These are phyloP conservation scores for Phialocephala subalpina DNA, from an alignment of 2,329 filamentous ascomycete species.

Conservation along the genomic window DNA sequence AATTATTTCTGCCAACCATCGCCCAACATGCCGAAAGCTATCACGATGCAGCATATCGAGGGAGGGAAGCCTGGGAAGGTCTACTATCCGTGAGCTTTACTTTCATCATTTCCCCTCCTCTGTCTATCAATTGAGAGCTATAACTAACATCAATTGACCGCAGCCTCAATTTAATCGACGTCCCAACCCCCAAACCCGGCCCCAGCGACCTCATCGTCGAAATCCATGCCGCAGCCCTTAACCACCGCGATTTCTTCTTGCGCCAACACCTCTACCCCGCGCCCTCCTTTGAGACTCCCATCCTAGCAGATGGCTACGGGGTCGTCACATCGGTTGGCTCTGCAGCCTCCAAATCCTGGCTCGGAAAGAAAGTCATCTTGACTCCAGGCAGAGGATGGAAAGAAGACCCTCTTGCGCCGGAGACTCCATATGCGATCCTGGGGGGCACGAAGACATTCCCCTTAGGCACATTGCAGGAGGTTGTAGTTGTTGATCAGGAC, in stretches of 20 bases:
- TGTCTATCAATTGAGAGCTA: not conserved
- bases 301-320: slow-evolving; percentile 86
- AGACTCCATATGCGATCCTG: slow-evolving; percentile 72
- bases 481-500: slow-evolving; percentile 69
- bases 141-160: slow-evolving; percentile 51
- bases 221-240: slow-evolving; percentile 82
- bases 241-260: slow-evolving; percentile 95
- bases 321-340: slow-evolving; percentile 72
- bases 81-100: slow-evolving; percentile 76
- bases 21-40: slow-evolving; percentile 39
- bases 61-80: slow-evolving; percentile 84
- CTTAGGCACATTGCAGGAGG: slow-evolving; percentile 78
- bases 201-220: slow-evolving; percentile 76
- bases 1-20: not conserved
- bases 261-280: slow-evolving; percentile 91
- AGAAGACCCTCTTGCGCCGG: slow-evolving; percentile 74
- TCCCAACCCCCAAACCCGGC: slow-evolving; percentile 69
- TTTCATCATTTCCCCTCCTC: not conserved
- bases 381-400: slow-evolving; percentile 84
- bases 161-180: slow-evolving; percentile 62
- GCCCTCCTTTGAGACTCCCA: slow-evolving; percentile 78
- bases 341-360: slow-evolving; percentile 55
- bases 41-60: slow-evolving; percentile 68
- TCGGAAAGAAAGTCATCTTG: slow-evolving; percentile 77
- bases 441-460: slow-evolving; percentile 73